Base-by-base conservation (phyloP, 257 asterid genomes). In the Nicotiana otophora region DNA sequence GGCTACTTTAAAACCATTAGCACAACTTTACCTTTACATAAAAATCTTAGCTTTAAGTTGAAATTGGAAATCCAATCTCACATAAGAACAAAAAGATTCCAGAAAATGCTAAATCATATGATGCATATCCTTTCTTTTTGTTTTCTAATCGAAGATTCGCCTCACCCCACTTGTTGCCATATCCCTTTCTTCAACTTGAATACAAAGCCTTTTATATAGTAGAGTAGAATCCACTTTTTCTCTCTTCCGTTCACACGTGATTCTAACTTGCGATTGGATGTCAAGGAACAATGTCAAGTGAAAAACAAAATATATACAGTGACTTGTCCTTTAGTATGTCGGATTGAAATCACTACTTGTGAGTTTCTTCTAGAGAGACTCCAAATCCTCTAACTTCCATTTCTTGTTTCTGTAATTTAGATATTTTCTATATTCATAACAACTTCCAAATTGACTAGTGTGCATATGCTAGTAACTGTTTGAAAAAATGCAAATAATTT, bases 161-260 rank as follows among this genome's bases (percentile, higher is more conserved):
- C 7, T 20, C 34, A 70, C 62, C 23, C 80, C 61, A 74, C 42
- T 23, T 23, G 80, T 23, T 23, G 80, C 42, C 80, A 74, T 74
- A 7, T 23, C 62, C 39, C 5, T 74, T 74, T 48, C 62, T 74
- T 26, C 61, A 48, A 48, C 42, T 74, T 72, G 79, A 72, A 74
- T 74, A 4, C 0, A 46, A 48, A 48, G 20, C 15, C n/a, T 48
- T 67, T 31, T 66, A 2, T 72, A n/a, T n/a, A n/a, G 7, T 48
- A 74, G 80, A 48, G 62, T 74, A 48, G 42, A 74, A 74, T 74
- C 80, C 80, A 26, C 60, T 48, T 74, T 74, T 6, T 12, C 14
- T 7, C 57, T 23, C 80, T 26, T 48, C 15, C n/a, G 15, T 42
- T 26, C 80, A 74, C 80, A 26, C 42, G 20, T 48, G 80, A 74